phyloP scores from a whole-genome alignment of 306 rosid genomes.

The Abrus precatorius region DNA sequence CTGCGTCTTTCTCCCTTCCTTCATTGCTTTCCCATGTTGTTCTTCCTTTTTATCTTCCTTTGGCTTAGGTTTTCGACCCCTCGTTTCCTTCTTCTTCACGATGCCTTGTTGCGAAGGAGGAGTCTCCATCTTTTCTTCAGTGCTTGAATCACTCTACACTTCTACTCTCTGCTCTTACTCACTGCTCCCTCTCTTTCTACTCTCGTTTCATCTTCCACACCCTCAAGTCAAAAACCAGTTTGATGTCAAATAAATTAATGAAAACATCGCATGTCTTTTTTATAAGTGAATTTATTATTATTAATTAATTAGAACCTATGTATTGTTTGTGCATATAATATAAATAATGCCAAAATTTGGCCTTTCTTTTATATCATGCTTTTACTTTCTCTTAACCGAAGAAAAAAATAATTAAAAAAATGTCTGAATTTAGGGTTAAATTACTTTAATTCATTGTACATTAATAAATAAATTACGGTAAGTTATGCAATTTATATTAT shows the following conservation, averaged over 20 bases:
- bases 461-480: too few relatives aligned
- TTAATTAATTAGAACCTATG: too few relatives aligned
- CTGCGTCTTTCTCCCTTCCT: slow-evolving; percentile 56
- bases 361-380: too few relatives aligned
- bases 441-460: too few relatives aligned
- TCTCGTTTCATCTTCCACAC: not conserved
- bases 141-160: not conserved
- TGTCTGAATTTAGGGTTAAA: too few relatives aligned
- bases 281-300: not conserved
- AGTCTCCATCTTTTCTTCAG: slow-evolving; percentile 39
- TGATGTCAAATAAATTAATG: not conserved
- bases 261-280: not conserved
- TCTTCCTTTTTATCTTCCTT: slow-evolving; percentile 65
- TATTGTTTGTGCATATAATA: too few relatives aligned
- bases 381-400: too few relatives aligned
- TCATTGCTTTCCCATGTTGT: slow-evolving; percentile 38
- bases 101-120: slow-evolving; percentile 33
- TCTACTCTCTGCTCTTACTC: not conserved
- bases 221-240: not conserved
- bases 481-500: too few relatives aligned
- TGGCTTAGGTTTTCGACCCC: slow-evolving; percentile 88
- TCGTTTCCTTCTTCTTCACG: slow-evolving; percentile 85
- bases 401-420: too few relatives aligned
- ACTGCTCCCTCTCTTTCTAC: not conserved
- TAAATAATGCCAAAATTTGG: too few relatives aligned